Conservation (phyloP, 2,329 filamentous ascomycete species). For the Domatiomyces globalis region DNA sequence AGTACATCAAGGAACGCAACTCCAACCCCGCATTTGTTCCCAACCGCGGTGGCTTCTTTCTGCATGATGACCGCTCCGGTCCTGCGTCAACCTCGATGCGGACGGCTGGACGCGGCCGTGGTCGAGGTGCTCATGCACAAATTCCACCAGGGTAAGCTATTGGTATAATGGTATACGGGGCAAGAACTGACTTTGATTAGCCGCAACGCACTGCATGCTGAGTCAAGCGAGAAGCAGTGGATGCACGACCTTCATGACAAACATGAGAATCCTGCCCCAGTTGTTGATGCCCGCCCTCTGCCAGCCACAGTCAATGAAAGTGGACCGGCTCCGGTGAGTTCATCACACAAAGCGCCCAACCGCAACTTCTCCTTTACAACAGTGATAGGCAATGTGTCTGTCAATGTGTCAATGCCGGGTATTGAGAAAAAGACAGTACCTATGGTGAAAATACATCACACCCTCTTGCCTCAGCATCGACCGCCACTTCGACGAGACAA, state of each 20-base stretch:
- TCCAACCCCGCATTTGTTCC: conserved; percentile 88
- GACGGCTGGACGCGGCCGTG: conserved; percentile 51
- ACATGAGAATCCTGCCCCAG: conserved; percentile 16
- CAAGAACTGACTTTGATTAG: not conserved
- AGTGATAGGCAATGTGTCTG: conserved; percentile 68
- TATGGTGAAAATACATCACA: conserved; percentile 77
- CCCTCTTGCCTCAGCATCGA: conserved; percentile 83
- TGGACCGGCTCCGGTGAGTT: not conserved
- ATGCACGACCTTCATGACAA: conserved; percentile 84
- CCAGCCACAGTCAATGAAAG: not conserved
- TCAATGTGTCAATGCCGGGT: conserved; percentile 65
- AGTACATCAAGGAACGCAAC: conserved; percentile 76
- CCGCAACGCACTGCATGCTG: conserved; percentile 3
- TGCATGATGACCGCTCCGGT: conserved; percentile 65
- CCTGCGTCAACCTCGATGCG: conserved; percentile 44
- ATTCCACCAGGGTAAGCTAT: not conserved
- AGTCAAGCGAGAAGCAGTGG: conserved; percentile 39
- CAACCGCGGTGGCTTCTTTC: conserved; percentile 87
- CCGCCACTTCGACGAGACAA: conserved; percentile 91
- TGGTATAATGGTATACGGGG: not conserved
- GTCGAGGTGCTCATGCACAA: conserved; percentile 37
- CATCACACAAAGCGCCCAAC: conserved; percentile 41
- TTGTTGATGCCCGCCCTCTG: not conserved
- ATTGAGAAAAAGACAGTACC: conserved; percentile 61
- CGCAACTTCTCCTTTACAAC: conserved; percentile 70